These are phyloP conservation scores for Pezicula rhizophila DNA, from an alignment of 2,329 filamentous ascomycete genomes.

Conservation along the genomic window DNA sequence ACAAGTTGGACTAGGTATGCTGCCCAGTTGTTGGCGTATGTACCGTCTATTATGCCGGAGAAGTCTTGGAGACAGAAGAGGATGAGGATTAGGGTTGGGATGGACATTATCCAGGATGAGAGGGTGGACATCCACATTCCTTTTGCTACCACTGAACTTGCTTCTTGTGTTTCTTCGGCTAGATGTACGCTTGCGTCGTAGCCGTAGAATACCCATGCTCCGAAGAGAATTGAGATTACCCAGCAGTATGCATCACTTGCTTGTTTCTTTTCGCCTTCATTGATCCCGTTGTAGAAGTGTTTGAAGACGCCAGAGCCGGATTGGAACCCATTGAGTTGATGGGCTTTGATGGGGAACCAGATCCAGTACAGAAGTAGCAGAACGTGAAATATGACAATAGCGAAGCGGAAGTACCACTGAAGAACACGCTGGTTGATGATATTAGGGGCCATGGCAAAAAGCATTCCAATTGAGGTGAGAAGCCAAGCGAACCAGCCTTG, in stretches of 20 bases:
- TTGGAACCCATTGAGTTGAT: conserved; percentile 27
- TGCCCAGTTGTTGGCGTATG: conserved; percentile 34
- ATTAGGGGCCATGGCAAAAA: conserved; percentile 32
- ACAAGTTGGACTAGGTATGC: conserved; percentile 33
- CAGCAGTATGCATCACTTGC: conserved; percentile 32
- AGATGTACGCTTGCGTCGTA: conserved; percentile 32
- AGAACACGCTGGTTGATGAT: conserved; percentile 29
- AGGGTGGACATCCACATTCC: conserved; percentile 34
- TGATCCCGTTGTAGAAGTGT: conserved; percentile 34
- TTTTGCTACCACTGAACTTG: conserved; percentile 30
- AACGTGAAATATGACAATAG: conserved; percentile 30
- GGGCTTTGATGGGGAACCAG: conserved; percentile 32
- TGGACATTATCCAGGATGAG: conserved; percentile 30
- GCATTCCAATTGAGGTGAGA: conserved; percentile 29
- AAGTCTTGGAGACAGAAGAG: conserved; percentile 36
- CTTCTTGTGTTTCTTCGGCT: conserved; percentile 32
- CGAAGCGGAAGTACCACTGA: conserved; percentile 32
- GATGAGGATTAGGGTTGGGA: conserved; percentile 33
- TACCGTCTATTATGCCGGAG: conserved; percentile 29
- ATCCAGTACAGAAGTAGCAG: conserved; percentile 32
- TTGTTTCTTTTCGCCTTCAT: conserved; percentile 26
- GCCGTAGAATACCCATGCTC: conserved; percentile 31
- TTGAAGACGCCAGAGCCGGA: conserved; percentile 26
- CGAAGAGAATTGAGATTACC: conserved; percentile 30
- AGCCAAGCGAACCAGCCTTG: conserved; percentile 34